phyloP scores from a whole-genome alignment of 306 rosid species.

The apple (Malus domestica) region DNA sequence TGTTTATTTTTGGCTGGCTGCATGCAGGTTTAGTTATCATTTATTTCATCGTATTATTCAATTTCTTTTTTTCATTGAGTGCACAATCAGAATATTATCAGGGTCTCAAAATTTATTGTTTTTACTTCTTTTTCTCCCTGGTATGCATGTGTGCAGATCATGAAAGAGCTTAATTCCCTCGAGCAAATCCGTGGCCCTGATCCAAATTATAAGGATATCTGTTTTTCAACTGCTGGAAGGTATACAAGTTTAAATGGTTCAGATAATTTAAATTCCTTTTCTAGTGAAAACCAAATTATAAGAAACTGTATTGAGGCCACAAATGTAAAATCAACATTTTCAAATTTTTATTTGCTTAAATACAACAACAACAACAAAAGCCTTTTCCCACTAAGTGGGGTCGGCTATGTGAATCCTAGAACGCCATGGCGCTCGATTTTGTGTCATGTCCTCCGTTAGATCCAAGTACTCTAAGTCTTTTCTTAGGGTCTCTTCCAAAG shows the following conservation, averaged over 20 bases:
- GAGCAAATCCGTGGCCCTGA: slow-evolving; percentile 76
- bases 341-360: not conserved
- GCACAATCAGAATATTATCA: not conserved
- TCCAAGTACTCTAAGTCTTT: no score
- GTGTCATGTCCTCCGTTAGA: no score
- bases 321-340: not conserved
- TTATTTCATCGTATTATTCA: not conserved
- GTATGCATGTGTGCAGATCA: slow-evolving; percentile 37
- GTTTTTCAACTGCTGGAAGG: slow-evolving; percentile 76
- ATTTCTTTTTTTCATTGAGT: not conserved
- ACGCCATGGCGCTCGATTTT: no score
- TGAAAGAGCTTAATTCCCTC: slow-evolving; percentile 57
- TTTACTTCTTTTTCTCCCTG: not conserved
- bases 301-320: not conserved
- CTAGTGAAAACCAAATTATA: slow-evolving; percentile 1
- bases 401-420: no score
- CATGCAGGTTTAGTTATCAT: not conserved
- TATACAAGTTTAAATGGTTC: slow-evolving; percentile 22
- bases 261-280: slow-evolving; percentile 1
- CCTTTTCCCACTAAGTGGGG: no score
- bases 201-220: slow-evolving; percentile 72
- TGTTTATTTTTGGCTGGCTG: not conserved
- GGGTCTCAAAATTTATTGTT: not conserved
- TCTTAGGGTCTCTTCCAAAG: no score
- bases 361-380: not conserved